Evolutionary conservation across 1,139 yeast species (phyloP), one percentile per base, ranked within the genome.

Genomic region (Yamadazyma pseudoaaseri): DNA sequence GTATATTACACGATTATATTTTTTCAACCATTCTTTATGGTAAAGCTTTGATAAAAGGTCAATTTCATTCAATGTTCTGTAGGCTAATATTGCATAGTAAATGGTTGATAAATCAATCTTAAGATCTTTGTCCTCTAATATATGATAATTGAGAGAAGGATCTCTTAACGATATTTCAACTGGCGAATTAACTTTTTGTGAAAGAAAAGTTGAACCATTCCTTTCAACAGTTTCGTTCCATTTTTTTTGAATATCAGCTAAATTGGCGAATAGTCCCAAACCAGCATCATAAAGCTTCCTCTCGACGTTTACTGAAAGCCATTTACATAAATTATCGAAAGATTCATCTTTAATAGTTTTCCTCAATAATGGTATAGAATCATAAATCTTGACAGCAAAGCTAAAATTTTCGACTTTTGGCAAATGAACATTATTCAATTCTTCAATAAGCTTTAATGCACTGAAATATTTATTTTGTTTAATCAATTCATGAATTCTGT

Each of bases 361-460:
- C 35, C 86, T 81, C 49, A 92, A 68, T 30, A 79, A 76, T 0
- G 97, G 97, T 5, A 90, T 78, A 0, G 96, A 80, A 30, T 75
- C 76, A 45, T 84, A 74, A 31, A 84, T 80, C 47, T 76, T 78
- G 33, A 76, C 73, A 9, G 95, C 79, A 55, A 92, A 87, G 26
- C 84, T 84, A 52, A 85, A 86, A 38, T 78, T 77, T 35, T 83
- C 80, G 15, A 83, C 81, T 38, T 84, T 81, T 26, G 81, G 80
- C 33, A 85, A 63, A 46, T 85, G 89, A 27, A 84, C 67, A 37
- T 73, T 76, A 1, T 70, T 61, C 45, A 92, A 65, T 49, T 83
- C 94, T 41, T 87, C 92, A 37, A 89, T 65, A 44, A 86, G 76
- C 53, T 87, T 87, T 47, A 92, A 73, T 0, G 97, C 97, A 41